Evolutionary conservation across 345 rosid genomes (phyloP).

Genomic region (Triadica sebifera): DNA sequence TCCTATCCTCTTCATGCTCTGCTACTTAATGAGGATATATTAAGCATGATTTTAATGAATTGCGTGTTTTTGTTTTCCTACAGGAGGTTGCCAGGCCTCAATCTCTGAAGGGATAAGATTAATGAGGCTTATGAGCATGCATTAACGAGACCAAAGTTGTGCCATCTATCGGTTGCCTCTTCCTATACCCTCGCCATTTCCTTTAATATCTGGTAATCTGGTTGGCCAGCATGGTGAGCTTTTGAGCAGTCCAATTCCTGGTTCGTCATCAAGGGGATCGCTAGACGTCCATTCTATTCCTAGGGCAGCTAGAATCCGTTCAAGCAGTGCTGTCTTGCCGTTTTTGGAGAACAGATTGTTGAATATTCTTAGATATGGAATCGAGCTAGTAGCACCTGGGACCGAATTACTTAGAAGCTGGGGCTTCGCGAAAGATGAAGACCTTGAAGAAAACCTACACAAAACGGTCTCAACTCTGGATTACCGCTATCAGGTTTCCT

Average conservation of each 20-base stretch:
- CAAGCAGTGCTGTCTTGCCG: constrained; percentile 66
- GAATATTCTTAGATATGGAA: constrained; percentile 54
- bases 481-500: constrained; percentile 39
- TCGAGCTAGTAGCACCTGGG: constrained; percentile 61
- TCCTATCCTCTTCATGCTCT: background rate
- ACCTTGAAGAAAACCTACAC: constrained; percentile 61
- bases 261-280: constrained; percentile 51
- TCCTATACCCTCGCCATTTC: constrained; percentile 88
- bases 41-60: background rate
- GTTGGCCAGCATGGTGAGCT: constrained; percentile 77
- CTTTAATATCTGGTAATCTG: constrained; percentile 65
- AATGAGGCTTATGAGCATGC: constrained; percentile 46
- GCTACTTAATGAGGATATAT: background rate
- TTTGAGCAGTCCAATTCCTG: constrained; percentile 48
- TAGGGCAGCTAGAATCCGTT: constrained; percentile 64
- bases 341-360: constrained; percentile 57
- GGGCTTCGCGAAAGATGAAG: constrained; percentile 87
- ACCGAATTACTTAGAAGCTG: constrained; percentile 62
- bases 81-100: constrained; percentile 53
- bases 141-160: constrained; percentile 48
- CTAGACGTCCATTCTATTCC: constrained; percentile 79
- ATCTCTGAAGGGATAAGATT: constrained; percentile 55
- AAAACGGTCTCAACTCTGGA: constrained; percentile 57
- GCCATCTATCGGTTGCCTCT: constrained; percentile 80
- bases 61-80: background rate